phyloP scores from a whole-genome alignment of 2,329 filamentous ascomycete genomes.

The Stachybotrys chlorohalonatus region DNA sequence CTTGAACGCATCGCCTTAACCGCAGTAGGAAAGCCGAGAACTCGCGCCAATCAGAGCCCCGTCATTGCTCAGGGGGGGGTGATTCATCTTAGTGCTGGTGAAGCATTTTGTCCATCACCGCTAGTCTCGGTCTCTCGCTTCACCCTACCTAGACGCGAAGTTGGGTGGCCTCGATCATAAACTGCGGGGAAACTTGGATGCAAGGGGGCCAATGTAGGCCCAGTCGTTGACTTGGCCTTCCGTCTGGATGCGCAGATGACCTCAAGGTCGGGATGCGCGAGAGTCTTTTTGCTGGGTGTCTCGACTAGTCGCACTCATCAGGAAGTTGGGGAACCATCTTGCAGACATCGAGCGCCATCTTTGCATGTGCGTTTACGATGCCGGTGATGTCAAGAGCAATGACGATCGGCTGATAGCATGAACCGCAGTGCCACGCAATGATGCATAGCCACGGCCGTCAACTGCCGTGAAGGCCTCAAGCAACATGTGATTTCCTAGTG shows the following conservation, averaged over 20 bases:
- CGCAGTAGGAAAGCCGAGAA: no score
- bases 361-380: not conserved
- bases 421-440: not conserved
- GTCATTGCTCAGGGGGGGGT: no score
- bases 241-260: not conserved
- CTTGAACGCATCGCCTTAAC: no score
- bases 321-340: not conserved
- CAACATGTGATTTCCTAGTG: no score
- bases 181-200: no score
- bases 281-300: not conserved
- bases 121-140: no score
- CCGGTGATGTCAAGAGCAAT: not conserved
- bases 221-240: not conserved
- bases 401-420: not conserved
- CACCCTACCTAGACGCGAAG: no score
- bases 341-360: not conserved
- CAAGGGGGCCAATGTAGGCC: no score
- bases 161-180: no score
- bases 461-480: not conserved
- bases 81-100: no score
- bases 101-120: no score
- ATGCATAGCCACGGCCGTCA: not conserved
- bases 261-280: not conserved
- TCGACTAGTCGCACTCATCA: not conserved
- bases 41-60: no score